Percentiles rank a stretch among this genome's conserved stretches.
phyloP scores from a whole-genome alignment of 352 stramenopile genomes.

The Halophytophthora batemanensis region DNA sequence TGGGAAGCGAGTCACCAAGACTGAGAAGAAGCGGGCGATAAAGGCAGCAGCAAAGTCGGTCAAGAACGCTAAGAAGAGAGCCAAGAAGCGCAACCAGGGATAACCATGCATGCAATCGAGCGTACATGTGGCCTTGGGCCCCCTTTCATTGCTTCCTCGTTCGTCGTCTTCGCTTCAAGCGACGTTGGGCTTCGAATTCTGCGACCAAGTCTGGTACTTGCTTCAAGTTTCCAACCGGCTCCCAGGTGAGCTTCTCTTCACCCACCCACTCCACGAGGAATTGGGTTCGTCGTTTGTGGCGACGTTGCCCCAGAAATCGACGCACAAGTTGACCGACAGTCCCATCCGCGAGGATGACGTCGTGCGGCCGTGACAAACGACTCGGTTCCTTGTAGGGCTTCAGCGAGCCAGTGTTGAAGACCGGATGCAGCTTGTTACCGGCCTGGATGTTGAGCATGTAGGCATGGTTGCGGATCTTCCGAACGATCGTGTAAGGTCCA shows the following conservation, averaged over 20 bases:
- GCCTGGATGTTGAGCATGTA: slow-evolving; percentile 6
- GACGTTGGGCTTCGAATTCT: no score
- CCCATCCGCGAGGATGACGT: slow-evolving; percentile 5
- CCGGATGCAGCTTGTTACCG: slow-evolving; percentile 4
- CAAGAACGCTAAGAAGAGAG: no score
- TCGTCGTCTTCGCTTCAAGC: no score
- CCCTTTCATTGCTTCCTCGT: no score
- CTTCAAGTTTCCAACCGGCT: slow-evolving; percentile 2
- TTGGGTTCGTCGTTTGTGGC: background rate
- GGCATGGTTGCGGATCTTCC: slow-evolving; percentile 5
- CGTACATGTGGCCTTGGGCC: no score
- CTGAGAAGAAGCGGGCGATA: no score
- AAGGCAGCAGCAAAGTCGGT: no score
- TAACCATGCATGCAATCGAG: no score
- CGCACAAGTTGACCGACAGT: slow-evolving; percentile 7
- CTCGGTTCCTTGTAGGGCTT: slow-evolving; percentile 4
- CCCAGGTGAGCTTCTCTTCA: slow-evolving; percentile 2
- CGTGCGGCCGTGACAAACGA: slow-evolving; percentile 2
- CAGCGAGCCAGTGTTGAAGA: slow-evolving; percentile 11
- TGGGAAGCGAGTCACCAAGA: no score
- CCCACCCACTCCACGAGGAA: slow-evolving; percentile 2
- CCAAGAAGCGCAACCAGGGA: no score
- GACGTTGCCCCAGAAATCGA: slow-evolving; percentile 2
- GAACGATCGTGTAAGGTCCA: slow-evolving; percentile 3
- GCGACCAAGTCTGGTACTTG: no score